A percentile compares a stretch with the other conserved stretches of the same genome.
Conservation (phyloP, 2,329 filamentous ascomycete species). For the Myriosclerotinia curreyana region DNA sequence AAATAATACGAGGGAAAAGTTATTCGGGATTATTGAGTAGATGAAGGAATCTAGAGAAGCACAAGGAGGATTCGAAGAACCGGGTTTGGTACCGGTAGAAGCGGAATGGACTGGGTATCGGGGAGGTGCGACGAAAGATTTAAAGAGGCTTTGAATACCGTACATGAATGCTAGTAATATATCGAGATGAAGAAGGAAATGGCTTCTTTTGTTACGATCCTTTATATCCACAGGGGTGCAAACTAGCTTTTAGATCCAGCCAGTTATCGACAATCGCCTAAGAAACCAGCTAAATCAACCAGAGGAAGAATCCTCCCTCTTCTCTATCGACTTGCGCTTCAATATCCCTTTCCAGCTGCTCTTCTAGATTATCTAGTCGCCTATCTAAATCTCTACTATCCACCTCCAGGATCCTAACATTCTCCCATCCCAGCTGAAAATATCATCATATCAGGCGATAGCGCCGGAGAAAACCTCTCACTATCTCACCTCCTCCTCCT, state of each 20-base stretch:
- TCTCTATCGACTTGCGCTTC: constrained; percentile 71
- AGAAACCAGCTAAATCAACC: constrained; percentile 63
- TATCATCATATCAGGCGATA: constrained; percentile 69
- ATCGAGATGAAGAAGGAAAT: constrained; percentile 64
- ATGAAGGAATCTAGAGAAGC: constrained; percentile 42
- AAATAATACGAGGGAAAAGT: constrained; percentile 53
- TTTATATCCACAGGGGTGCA: constrained; percentile 76
- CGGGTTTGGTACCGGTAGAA: constrained; percentile 56
- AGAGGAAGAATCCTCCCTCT: constrained; percentile 63
- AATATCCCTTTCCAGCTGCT: constrained; percentile 70
- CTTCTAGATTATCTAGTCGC: constrained; percentile 69
- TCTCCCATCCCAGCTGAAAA: constrained; percentile 59
- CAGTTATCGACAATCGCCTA: constrained; percentile 58
- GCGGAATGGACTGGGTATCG: constrained; percentile 77
- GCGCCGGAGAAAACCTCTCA: constrained; percentile 69
- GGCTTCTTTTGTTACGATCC: constrained; percentile 58
- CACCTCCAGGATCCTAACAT: constrained; percentile 46
- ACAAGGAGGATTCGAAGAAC: constrained; percentile 42
- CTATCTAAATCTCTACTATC: constrained; percentile 64
- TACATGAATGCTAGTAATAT: constrained; percentile 67
- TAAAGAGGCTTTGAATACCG: constrained; percentile 53
- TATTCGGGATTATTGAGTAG: constrained; percentile 57
- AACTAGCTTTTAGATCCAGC: constrained; percentile 70
- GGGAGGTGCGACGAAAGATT: constrained; percentile 49
- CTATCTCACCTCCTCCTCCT: constrained; percentile 66